These are phyloP conservation scores for Ceratobasidium sp. DNA, from an alignment of 1,284 basidiomycete species.

Conservation along the genomic window DNA sequence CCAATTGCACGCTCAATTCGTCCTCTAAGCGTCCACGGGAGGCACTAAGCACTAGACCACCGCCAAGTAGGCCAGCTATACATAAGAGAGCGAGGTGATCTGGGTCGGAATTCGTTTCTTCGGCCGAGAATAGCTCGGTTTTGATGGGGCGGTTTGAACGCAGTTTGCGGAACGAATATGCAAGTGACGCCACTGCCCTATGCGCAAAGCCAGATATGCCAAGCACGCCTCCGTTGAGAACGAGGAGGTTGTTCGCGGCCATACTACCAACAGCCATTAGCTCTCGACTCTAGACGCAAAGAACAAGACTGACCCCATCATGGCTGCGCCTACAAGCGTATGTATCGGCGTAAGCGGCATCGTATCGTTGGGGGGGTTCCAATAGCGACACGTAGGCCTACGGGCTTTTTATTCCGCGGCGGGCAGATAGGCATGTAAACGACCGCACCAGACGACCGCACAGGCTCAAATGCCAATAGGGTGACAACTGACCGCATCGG, in stretches of 20 bases:
- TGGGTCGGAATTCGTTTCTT: constrained; percentile 13
- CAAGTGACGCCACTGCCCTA: not conserved
- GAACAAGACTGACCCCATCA: constrained; percentile 28
- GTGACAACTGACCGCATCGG: constrained; percentile 8
- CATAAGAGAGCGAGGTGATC: constrained; percentile 32
- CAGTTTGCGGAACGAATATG: not conserved
- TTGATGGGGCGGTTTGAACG: not conserved
- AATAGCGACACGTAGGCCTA: not conserved
- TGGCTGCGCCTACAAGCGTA: constrained; percentile 26
- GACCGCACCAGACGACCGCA: not conserved
- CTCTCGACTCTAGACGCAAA: too few species aligned
- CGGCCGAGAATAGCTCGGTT: not conserved
- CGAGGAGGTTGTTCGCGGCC: constrained; percentile 22
- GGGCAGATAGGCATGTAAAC: constrained; percentile 3
- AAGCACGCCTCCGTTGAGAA: constrained; percentile 33
- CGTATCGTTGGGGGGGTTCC: not conserved
- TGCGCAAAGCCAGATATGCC: constrained; percentile 33
- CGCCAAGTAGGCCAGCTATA: constrained; percentile 13
- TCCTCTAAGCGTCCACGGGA: not conserved
- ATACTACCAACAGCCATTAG: not conserved
- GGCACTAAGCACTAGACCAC: constrained; percentile 9
- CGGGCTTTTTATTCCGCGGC: constrained; percentile 7
- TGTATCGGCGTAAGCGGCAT: constrained; percentile 38
- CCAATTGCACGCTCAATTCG: not conserved
- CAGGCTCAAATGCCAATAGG: not conserved